Percentiles rank a stretch among this genome's conserved stretches.
phyloP scores from a whole-genome alignment of 1,284 basidiomycete genomes.

The Thecaphora frezii region DNA sequence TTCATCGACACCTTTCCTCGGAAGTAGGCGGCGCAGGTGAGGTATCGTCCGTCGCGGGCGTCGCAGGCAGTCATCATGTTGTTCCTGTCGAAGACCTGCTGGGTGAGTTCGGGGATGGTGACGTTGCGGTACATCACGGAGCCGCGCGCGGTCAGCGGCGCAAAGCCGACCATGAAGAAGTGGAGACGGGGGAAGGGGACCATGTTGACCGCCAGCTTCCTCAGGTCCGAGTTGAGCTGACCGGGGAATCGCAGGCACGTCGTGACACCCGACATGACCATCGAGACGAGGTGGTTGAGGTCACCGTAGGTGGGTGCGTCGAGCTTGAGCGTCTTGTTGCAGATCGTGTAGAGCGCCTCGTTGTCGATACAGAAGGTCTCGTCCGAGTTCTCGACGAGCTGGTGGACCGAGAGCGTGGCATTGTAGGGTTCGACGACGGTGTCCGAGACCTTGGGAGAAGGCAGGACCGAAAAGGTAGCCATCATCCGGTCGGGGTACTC shows the following conservation, averaged over 20 bases:
- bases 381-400: slow-evolving; percentile 85
- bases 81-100: slow-evolving; percentile 56
- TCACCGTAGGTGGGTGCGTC: slow-evolving; percentile 61
- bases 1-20: slow-evolving; percentile 49
- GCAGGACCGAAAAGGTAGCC: slow-evolving; percentile 86
- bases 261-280: slow-evolving; percentile 97
- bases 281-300: slow-evolving; percentile 72
- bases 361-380: slow-evolving; percentile 89
- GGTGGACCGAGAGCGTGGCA: slow-evolving; percentile 83
- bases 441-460: slow-evolving; percentile 91
- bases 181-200: slow-evolving; percentile 60
- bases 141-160: slow-evolving; percentile 58
- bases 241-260: slow-evolving; percentile 93
- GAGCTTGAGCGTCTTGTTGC: slow-evolving; percentile 73
- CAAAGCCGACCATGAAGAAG: slow-evolving; percentile 59
- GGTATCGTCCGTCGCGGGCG: slow-evolving; percentile 71
- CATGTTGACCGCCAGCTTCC: slow-evolving; percentile 90
- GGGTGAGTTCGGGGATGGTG: slow-evolving; percentile 54
- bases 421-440: slow-evolving; percentile 97
- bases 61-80: slow-evolving; percentile 73
- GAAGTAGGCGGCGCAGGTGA: slow-evolving; percentile 84
- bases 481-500: slow-evolving; percentile 74
- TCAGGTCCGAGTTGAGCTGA: slow-evolving; percentile 87
- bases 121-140: slow-evolving; percentile 64
- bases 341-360: slow-evolving; percentile 89